Evolutionary conservation across 306 rosid species (phyloP).

Genomic region (Prunus mira): DNA sequence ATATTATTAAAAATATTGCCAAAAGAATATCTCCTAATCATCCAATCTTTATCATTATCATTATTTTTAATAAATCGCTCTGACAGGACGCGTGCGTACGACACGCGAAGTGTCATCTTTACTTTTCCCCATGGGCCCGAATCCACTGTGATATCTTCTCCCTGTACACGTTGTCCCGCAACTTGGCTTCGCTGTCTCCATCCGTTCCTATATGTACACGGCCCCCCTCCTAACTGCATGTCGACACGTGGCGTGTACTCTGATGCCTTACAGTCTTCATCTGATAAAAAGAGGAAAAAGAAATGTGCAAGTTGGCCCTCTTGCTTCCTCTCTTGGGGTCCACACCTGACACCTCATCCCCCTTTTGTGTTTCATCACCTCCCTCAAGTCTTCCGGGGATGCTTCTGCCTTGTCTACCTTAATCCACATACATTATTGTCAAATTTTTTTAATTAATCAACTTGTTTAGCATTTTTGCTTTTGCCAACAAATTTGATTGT

Average conservation of each 20-base stretch:
- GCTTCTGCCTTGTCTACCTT: not conserved
- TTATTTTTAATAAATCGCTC: not conserved
- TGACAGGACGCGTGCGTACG: constrained; percentile 28
- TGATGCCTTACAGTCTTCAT: not conserved
- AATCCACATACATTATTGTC: not conserved
- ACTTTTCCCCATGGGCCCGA: not conserved
- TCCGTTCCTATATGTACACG: constrained; percentile 7
- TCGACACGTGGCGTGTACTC: constrained; percentile 30
- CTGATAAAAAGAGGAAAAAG: not conserved
- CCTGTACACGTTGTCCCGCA: constrained; percentile 13
- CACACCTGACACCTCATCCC: not conserved
- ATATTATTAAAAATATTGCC: no score
- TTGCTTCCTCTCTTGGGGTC: constrained; percentile 16
- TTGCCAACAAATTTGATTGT: not conserved
- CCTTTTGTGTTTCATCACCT: not conserved
- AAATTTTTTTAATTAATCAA: not conserved
- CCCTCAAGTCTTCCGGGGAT: not conserved
- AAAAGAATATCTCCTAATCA: no score
- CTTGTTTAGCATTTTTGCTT: not conserved
- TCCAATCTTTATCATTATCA: not conserved
- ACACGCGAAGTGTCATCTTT: constrained; percentile 1
- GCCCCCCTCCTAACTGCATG: not conserved
- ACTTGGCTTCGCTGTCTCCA: constrained; percentile 24
- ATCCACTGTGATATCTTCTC: not conserved
- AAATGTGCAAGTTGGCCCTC: constrained; percentile 26